phyloP scores from a whole-genome alignment of 371 early-diverging fungal genomes.

The Rhizopus sp. region DNA sequence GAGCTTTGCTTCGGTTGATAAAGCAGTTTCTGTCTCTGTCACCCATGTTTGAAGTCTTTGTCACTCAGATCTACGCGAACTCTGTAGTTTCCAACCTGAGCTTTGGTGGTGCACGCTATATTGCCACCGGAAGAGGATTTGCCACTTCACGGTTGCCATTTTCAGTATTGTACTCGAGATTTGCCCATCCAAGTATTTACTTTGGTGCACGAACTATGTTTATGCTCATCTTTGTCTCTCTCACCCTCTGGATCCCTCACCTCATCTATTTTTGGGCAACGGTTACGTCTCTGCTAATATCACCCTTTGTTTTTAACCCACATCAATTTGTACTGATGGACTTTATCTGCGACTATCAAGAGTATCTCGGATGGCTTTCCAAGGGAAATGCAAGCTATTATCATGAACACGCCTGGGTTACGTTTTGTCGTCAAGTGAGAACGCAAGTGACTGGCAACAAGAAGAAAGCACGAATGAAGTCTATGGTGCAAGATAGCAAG shows the following conservation, averaged over 20 bases:
- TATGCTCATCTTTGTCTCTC: constrained; percentile 76
- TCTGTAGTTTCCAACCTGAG: constrained; percentile 80
- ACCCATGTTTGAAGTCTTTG: constrained; percentile 89
- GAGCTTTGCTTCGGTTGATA: constrained; percentile 71
- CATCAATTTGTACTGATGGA: constrained; percentile 78
- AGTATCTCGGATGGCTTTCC: constrained; percentile 78
- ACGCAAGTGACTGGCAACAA: constrained; percentile 71
- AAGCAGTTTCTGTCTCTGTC: constrained; percentile 86
- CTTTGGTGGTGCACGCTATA: constrained; percentile 87
- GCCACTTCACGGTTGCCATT: constrained; percentile 86
- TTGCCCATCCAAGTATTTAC: constrained; percentile 82
- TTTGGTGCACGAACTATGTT: constrained; percentile 76
- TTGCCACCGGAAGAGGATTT: constrained; percentile 89
- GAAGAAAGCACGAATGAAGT: constrained; percentile 38
- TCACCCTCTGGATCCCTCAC: constrained; percentile 74
- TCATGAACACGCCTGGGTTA: constrained; percentile 79
- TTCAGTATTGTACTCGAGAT: constrained; percentile 75
- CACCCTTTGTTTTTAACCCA: constrained; percentile 87
- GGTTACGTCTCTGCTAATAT: constrained; percentile 67
- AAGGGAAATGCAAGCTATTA: constrained; percentile 67
- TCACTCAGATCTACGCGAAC: constrained; percentile 87
- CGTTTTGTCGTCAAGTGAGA: constrained; percentile 74
- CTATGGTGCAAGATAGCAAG: constrained; percentile 53
- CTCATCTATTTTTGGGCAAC: constrained; percentile 88
- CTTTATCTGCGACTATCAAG: constrained; percentile 80